These are phyloP conservation scores for Cicer chorassanicum DNA, from an alignment of 306 rosid species.

Conservation along the genomic window DNA sequence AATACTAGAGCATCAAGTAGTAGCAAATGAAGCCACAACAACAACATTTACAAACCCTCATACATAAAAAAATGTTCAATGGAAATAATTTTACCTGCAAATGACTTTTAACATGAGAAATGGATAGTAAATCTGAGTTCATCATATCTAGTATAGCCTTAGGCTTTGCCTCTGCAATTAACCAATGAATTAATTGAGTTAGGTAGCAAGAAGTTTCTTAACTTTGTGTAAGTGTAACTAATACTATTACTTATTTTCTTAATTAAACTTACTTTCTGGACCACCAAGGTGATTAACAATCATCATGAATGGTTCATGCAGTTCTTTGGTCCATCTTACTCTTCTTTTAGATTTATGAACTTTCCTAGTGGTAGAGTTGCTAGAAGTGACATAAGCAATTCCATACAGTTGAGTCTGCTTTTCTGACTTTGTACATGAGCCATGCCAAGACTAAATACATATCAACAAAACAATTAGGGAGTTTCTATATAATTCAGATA, in stretches of 20 bases:
- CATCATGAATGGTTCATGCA: slow-evolving; percentile 52
- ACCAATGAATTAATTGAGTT: slow-evolving; percentile 21
- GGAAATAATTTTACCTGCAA: slow-evolving; percentile 50
- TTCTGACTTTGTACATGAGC: slow-evolving; percentile 37
- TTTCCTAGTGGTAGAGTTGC: slow-evolving; percentile 42
- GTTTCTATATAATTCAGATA: background rate
- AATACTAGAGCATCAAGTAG: background rate
- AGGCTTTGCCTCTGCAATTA: slow-evolving; percentile 57
- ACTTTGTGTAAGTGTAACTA: background rate
- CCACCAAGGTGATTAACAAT: slow-evolving; percentile 54
- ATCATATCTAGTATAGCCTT: slow-evolving; percentile 58
- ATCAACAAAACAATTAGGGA: too few relatives aligned
- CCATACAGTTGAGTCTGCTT: slow-evolving; percentile 39
- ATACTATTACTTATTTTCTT: background rate
- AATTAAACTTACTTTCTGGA: slow-evolving; percentile 53
- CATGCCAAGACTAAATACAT: background rate
- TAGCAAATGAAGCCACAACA: background rate
- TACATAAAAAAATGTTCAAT: slow-evolving; percentile 3
- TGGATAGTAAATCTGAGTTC: slow-evolving; percentile 51
- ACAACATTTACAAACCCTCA: slow-evolving; percentile 18
- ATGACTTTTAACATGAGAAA: slow-evolving; percentile 61
- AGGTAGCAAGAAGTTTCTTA: background rate
- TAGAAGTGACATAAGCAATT: slow-evolving; percentile 9
- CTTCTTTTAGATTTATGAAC: slow-evolving; percentile 44
- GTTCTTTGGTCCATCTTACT: slow-evolving; percentile 54